These are phyloP conservation scores for Stellera chamaejasme DNA, from an alignment of 345 rosid genomes.

Conservation along the genomic window DNA sequence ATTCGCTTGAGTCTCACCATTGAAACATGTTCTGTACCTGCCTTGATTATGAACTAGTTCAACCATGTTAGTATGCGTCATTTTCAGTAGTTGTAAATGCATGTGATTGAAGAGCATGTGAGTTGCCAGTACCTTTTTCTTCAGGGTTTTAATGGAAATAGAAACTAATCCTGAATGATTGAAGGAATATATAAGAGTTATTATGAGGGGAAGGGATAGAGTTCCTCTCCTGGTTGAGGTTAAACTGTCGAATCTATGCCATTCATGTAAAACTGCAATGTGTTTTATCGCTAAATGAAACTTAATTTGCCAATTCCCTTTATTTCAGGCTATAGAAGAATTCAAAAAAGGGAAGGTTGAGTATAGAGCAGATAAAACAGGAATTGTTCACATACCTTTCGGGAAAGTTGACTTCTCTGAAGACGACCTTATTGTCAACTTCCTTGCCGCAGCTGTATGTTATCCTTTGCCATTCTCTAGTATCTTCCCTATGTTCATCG, in stretches of 20 bases:
- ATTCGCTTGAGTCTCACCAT: background rate
- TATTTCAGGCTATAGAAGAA: constrained; percentile 84
- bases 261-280: constrained; percentile 1
- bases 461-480: background rate
- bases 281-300: background rate
- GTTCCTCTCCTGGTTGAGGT: no score
- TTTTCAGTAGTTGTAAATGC: no score
- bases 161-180: no score
- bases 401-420: constrained; percentile 69
- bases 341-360: constrained; percentile 95
- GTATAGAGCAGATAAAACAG: constrained; percentile 94
- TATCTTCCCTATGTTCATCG: background rate
- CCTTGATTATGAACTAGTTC: no score
- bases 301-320: background rate
- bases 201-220: no score
- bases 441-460: constrained; percentile 74
- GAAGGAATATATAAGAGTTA: no score
- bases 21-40: no score
- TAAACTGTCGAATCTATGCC: background rate
- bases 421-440: constrained; percentile 78
- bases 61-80: no score
- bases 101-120: no score
- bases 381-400: constrained; percentile 91
- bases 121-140: no score
- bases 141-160: no score